Evolutionary conservation across 441 rosid genomes (phyloP), one percentile per base, ranked within the genome.

Genomic region (Adansonia rubrostipa): DNA sequence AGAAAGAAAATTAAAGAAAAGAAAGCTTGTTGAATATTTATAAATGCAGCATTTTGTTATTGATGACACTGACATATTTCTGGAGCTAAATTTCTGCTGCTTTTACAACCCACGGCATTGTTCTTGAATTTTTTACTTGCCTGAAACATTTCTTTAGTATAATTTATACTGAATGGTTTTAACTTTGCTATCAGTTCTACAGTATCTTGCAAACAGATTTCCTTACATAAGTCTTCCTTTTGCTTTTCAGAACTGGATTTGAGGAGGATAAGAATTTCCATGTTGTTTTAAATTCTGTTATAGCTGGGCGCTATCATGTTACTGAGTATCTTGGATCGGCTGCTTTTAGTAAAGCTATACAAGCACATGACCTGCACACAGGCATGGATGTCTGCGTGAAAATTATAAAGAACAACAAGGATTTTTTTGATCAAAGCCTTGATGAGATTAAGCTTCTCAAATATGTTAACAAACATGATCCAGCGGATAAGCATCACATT

Each of bases 251-350:
- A 84, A 96, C 99, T 84, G 99, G 99, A 75, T 96, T 96, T 83
- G 99, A 96, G 84, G 98, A 96, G 88, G 99, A 96, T 86, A 96
- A 96, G 89, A 96, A 92, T 86, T 96, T 96, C 84, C 96, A 96
- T 78, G 98, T 94, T 78, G 97, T 93, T 81, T 76, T 94, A 44
- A 96, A 96, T 87, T 96, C 98, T 78, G 96, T 96, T 66, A 84
- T 96, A 63, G 97, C 98, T 75, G 97, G 99, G 76, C 93, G 97
- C 40, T 96, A 94, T 82, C 99, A 96, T 84, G 97, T 96, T 71
- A 96, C 99, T 0, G 99, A 96, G 87, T 92, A 94, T 85, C 95
- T 96, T 85, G 99, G 99, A 50, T 96, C 99, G 28, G 99, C 98
- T 77, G 99, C 98, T 51, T 96, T 96, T 80, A 96, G 99, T 82